phyloP scores from a whole-genome alignment of 208 protist genomes.

The Trypanosoma rangeli region DNA sequence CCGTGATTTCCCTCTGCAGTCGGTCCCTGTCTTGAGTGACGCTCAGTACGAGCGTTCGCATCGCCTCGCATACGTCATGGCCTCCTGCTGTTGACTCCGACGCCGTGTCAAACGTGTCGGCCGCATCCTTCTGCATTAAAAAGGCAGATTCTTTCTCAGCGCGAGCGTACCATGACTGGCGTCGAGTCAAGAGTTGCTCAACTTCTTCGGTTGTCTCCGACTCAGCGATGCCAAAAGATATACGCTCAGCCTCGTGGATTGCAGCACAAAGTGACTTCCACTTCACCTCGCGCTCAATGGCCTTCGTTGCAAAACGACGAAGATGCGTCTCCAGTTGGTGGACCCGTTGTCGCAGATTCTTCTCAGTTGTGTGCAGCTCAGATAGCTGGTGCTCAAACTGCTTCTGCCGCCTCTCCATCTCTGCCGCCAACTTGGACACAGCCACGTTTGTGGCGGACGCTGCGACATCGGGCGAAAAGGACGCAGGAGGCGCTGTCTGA shows the following conservation, averaged over 20 bases:
- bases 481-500: neutral
- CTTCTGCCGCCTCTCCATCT: conserved; percentile 9
- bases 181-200: conserved; percentile 31
- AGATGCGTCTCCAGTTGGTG: conserved; percentile 12
- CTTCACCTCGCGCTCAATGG: conserved; percentile 40
- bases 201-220: conserved; percentile 37
- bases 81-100: neutral
- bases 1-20: conserved; percentile 18
- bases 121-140: conserved; percentile 10
- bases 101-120: neutral
- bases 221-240: conserved; percentile 46
- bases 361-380: conserved; percentile 43
- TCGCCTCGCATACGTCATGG: conserved; percentile 27
- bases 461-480: neutral
- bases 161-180: conserved; percentile 40
- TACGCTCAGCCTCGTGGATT: conserved; percentile 59
- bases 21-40: conserved; percentile 24
- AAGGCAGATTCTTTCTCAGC: conserved; percentile 48
- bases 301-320: conserved; percentile 22
- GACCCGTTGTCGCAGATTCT: conserved; percentile 31
- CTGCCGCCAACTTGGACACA: neutral
- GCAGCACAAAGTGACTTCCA: conserved; percentile 64
- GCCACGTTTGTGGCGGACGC: neutral
- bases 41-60: conserved; percentile 25
- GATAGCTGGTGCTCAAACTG: conserved; percentile 35